Base-by-base conservation (phyloP, 805 yeast species). In the Saccharomycopsis olivae region DNA sequence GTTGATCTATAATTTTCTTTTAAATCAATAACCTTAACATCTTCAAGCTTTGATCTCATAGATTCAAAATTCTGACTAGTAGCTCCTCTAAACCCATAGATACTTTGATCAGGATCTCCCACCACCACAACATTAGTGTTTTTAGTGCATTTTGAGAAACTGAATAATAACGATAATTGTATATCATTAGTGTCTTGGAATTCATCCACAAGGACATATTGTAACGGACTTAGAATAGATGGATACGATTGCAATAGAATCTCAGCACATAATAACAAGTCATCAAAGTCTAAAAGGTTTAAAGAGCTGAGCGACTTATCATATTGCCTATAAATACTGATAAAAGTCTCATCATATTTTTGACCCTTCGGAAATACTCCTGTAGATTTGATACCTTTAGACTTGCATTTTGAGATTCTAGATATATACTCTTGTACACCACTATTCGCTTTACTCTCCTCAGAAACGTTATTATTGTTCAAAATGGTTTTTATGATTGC, bases 101-200 rank as follows among this genome's bases (percentile, higher is more conserved):
- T 89, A 53, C 94, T 79, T 58, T 89, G 98, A 57, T 92, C 96
- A 0, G 96, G 95, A 54, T 89, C 98, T 1, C 98, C 98, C 2
- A 89, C 96, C 1, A 87, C 78, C 0, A 96, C 84, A 6, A 89
- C 69, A 43, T 78, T 78, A 45, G 74, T 55, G 28, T 64, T 65
- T 15, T 53, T 38, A 29, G 69, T 62, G 42, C 62, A 63, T 10
- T 53, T 52, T 0, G 78, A 66, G 24, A 81, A 58, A 3, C 63
- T 60, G 46, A 68, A 69, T 65, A 85, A 69, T 34, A 92, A 61
- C 40, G 74, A 72, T 47, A 86, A 64, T 54, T 89, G 97, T 14
- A 86, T 66, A 27, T 64, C 64, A 50, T 82, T 85, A 0, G 96
- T 87, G 51, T 92, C 98, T 60, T 89, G 97, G 52, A 87, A 89